Conservation (phyloP, 192 early-diverging fungal species). For the Linnemannia exigua region DNA sequence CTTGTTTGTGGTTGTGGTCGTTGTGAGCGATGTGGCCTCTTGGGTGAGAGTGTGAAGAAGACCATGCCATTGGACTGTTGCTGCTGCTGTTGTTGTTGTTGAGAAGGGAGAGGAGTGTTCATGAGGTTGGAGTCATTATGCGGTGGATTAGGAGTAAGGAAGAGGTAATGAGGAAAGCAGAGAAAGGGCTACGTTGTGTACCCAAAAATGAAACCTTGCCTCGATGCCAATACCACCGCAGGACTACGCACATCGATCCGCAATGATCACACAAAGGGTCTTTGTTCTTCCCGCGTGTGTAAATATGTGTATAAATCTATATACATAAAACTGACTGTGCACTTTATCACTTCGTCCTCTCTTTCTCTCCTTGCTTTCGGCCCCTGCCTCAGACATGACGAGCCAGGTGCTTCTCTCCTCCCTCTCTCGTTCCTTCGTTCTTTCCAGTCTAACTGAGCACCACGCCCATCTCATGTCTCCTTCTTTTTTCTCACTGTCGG, state of each 20-base stretch:
- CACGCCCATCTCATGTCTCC: no score
- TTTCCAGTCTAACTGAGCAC: no score
- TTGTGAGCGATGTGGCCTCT: no score
- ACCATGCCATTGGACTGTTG: background rate
- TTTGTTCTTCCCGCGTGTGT: background rate
- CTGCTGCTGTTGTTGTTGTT: background rate
- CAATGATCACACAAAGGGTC: background rate
- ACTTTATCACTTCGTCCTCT: background rate
- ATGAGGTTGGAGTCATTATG: background rate
- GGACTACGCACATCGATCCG: no score
- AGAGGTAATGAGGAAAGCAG: background rate
- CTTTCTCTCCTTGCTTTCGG: background rate
- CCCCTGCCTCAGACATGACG: background rate
- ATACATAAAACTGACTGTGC: background rate
- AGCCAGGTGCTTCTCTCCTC: background rate
- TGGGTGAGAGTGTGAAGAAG: background rate
- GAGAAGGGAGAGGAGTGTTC: background rate
- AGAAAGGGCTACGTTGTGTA: background rate
- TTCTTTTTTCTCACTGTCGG: no score
- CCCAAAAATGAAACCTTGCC: no score
- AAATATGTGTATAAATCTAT: no score
- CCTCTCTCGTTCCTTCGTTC: background rate
- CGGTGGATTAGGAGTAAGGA: background rate
- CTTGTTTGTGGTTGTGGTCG: background rate
- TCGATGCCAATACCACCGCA: no score